phyloP scores from a whole-genome alignment of 345 rosid species.

The Abelmoschus esculentus region DNA sequence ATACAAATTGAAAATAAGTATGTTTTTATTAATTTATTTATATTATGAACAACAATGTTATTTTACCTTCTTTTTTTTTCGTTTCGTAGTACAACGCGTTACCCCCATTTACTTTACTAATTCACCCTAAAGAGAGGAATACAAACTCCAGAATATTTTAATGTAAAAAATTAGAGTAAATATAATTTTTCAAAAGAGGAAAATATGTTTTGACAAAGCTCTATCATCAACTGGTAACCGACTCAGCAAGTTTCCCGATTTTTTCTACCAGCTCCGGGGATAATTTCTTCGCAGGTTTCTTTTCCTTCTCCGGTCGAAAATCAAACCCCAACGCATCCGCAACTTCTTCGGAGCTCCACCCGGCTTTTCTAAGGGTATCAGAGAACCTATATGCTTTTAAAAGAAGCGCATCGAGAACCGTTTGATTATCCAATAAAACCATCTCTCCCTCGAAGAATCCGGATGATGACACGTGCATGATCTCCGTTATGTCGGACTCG shows the following conservation, averaged over 20 bases:
- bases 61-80: no score
- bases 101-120: no score
- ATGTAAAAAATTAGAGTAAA: no score
- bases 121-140: no score
- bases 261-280: background rate
- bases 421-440: background rate
- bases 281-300: background rate
- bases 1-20: no score
- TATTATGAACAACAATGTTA: no score
- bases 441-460: background rate
- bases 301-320: background rate
- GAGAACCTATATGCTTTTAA: background rate
- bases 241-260: background rate
- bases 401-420: background rate
- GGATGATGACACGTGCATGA: background rate
- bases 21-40: no score
- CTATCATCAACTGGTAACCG: background rate
- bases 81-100: no score
- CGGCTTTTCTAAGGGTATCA: background rate
- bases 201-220: background rate
- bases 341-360: background rate
- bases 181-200: no score
- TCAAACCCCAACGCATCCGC: background rate
- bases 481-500: background rate
- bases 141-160: no score